Base-by-base conservation (phyloP, 139 green algal genomes). In the Chlorella sp. region DNA sequence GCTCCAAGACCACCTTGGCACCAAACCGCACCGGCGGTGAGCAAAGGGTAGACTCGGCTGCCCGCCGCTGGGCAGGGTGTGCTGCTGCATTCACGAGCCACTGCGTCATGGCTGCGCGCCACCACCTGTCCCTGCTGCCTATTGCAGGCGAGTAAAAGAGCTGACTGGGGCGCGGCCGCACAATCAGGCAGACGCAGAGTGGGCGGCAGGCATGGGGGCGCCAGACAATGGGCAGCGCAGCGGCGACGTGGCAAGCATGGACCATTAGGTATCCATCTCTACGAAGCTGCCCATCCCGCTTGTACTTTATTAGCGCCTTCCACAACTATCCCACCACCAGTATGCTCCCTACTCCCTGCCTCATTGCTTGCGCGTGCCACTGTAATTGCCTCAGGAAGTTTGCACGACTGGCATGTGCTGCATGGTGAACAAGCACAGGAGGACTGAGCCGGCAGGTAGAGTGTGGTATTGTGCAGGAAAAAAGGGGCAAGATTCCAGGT, bases 111-210 rank as follows among this genome's bases (percentile, higher is more conserved):
- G 15, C 63, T 38, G 6, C 25, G 38, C 28, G 30, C 63, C 28
- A 18, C 25, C 26, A 16, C n/a, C 4, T 16, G 1, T 18, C 1
- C 63, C 63, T 69, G 63, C 60, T 67, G 60, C 60, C 28, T 28
- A 11, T 18, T 64, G 60, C 76, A 82, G 76, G 76, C 92, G 81
- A 87, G 90, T 93, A 12, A 96, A 97, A 83, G 85, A 90, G 88
- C 87, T 98, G n/a, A 65, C 88, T 80, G 90, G 82, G n/a, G 89
- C 85, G 2, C 87, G 89, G 84, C 95, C 95, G 44, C 95, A 98
- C 89, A 94, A 94, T 71, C 91, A 97, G 82, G 62, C 70, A 2
- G 95, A 98, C 75, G 94, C 95, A n/a, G 95, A 97, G 38, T 87
- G 87, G 78, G 95, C 95, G 23, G 92, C 83, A 0, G 91, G 92